Evolutionary conservation across 345 rosid genomes (phyloP), one percentile per base, ranked within the genome.

Genomic region (Eucalyptus cladocalyx): DNA sequence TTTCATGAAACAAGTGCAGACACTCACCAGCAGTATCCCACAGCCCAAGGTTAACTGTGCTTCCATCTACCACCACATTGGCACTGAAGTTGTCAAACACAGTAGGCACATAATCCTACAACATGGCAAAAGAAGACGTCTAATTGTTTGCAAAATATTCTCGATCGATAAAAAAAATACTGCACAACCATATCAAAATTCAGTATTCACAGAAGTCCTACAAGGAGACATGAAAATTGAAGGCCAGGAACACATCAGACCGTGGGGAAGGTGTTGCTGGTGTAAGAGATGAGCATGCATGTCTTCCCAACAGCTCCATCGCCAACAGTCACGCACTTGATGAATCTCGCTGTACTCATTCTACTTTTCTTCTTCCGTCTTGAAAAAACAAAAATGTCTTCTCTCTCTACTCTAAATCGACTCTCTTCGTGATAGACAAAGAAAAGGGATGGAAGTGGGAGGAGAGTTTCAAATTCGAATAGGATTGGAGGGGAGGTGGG

Each of bases 1-100:
- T 48, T 30, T 18, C 87, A 28, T 53, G 42, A 37, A 86, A 32
- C 12, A 15, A 86, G 21, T 6, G 54, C 80, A 14, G 54, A 34
- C 50, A 51, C 92, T 87, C 58, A 93, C 95, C 95, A 60, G 95
- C 95, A 86, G 95, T 93, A 69, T 94, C 95, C 94, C 95, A 94
- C 12, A 94, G 92, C 49, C 95, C 95, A 40, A 93, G 92, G 88
- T 92, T 93, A 54, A 94, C 94, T 3, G 94, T 93, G 93, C 95
- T 94, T 56, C 95, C 95, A 90, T 94, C 93, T 17, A 94, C 94
- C 87, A 92, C 92, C 87, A 93, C 95, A 88, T 93, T 94, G 32
- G 94, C 94, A 90, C 95, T 94, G 91, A 94, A 94, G 90, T 93
- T 94, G 88, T 94, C 95, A 40, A 94, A 94, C 86, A 94, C 95